Base-by-base conservation (phyloP, 2,329 filamentous ascomycete genomes). In the Passalora sequoiae region DNA sequence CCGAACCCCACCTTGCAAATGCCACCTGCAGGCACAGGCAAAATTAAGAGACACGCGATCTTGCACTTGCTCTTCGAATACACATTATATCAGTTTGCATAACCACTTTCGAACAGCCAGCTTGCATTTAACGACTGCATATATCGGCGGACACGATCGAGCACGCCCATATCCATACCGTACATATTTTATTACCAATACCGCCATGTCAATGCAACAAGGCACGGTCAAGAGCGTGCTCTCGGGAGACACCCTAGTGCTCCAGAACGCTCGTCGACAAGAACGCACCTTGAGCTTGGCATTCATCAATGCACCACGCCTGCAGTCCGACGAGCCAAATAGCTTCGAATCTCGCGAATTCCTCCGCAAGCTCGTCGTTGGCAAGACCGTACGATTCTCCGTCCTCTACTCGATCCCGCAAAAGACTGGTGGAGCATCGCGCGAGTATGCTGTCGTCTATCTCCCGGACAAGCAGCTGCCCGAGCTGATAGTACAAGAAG, bases 271-370 rank as follows among this genome's bases (percentile, higher is more conserved):
- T 17, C 17, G n/a, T 9, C 17, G 33, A 36, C 80, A 84, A 66
- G 92, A 97, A 72, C 85, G 88, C 60, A 86, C 78, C 40, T 76
- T 98, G 59, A 94, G 89, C 61, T 75, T 98, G 53, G 92, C 92
- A 59, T 97, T 89, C 69, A 89, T 97, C 56, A 85, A 83, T 46
- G 89, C 89, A 38, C 92, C 92, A 3, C 83, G 89, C 40, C 50
- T 64, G 36, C 58, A 60, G 44, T 49, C 55, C 39, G 55, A 68
- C 29, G 59, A 79, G 77, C 82, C 84, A 27, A 94, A 85, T 62
- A 89, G 87, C 46, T 98, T 96, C 68, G 84, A 92, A 68, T 95
- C 92, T 47, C 87, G 92, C 62, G 92, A 98, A 69, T 92, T 86
- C 65, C 78, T 98, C 49, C 85, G 92, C 60, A 82, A 84, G 55